phyloP scores from a whole-genome alignment of 2,329 filamentous ascomycete species.

The Penicillium nordicum region DNA sequence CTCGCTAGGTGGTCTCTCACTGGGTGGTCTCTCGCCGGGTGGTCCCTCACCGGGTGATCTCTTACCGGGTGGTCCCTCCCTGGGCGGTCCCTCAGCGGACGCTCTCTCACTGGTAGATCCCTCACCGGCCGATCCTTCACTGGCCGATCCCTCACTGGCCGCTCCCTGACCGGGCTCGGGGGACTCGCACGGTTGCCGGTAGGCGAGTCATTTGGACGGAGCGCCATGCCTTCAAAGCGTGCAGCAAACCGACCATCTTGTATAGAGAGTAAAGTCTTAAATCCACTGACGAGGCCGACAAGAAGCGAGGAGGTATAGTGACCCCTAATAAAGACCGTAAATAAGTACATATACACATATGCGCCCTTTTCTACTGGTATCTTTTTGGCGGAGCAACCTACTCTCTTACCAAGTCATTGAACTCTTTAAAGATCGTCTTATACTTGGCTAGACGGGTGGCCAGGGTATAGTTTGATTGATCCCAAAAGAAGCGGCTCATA shows the following conservation, averaged over 20 bases:
- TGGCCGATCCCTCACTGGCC: neutral
- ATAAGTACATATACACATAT: conserved; percentile 12
- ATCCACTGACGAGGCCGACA: conserved; percentile 22
- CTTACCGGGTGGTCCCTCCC: neutral
- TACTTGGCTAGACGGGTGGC: conserved; percentile 50
- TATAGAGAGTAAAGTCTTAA: conserved; percentile 27
- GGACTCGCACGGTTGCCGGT: conserved; percentile 27
- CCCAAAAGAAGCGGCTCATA: conserved; percentile 45
- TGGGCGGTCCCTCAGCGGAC: conserved; percentile 9
- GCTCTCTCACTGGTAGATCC: neutral
- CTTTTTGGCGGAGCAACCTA: conserved; percentile 29
- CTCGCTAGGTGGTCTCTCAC: neutral
- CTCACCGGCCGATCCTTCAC: neutral
- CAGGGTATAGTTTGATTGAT: conserved; percentile 47
- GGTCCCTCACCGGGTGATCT: neutral
- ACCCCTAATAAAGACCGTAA: conserved; percentile 22
- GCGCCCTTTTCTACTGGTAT: neutral
- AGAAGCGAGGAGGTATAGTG: conserved; percentile 26
- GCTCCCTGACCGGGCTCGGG: conserved; percentile 23
- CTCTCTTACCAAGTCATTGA: conserved; percentile 47
- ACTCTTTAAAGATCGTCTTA: conserved; percentile 47
- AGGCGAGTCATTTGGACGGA: conserved; percentile 24
- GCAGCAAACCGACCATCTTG: conserved; percentile 31
- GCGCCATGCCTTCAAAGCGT: conserved; percentile 26
- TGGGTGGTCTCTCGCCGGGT: conserved; percentile 15